Conservation (phyloP, 768 basidiomycete genomes). For the Erythrobasidium yunnanense region DNA sequence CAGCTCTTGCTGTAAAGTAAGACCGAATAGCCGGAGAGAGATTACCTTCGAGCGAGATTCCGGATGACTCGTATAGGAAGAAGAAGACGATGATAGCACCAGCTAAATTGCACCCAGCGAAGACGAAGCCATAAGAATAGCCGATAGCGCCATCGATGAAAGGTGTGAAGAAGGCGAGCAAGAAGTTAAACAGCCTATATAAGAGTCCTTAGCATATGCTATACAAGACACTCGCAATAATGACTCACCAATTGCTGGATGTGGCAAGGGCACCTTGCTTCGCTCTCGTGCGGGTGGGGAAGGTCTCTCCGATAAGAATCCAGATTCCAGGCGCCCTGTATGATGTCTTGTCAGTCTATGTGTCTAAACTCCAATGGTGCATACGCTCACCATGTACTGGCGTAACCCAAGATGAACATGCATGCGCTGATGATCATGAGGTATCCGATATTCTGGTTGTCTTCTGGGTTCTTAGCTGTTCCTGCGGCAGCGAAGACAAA, state of each 20-base stretch:
- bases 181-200: conserved; percentile 44
- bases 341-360: not conserved
- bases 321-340: conserved; percentile 52
- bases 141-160: conserved; percentile 20
- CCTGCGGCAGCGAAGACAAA: conserved; percentile 65
- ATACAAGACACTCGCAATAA: not conserved
- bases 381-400: conserved; percentile 52
- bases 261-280: conserved; percentile 61
- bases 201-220: not conserved
- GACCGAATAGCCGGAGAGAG: conserved; percentile 40
- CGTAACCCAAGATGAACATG: conserved; percentile 61
- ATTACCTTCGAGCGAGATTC: conserved; percentile 59
- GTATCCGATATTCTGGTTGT: conserved; percentile 49
- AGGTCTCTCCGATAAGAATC: conserved; percentile 66
- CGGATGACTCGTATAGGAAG: conserved; percentile 65
- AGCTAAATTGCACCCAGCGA: conserved; percentile 45
- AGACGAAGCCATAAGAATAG: conserved; percentile 23
- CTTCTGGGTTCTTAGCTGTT: conserved; percentile 51
- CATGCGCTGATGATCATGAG: conserved; percentile 59
- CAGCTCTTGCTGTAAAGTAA: not conserved
- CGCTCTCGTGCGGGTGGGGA: conserved; percentile 45
- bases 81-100: conserved; percentile 56
- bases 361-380: not conserved
- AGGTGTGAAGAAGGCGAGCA: conserved; percentile 51
- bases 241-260: conserved; percentile 49